A percentile compares a stretch with the other conserved stretches of the same genome.
Conservation (phyloP, 2,329 filamentous ascomycete genomes). For the Penicillium sp. region DNA sequence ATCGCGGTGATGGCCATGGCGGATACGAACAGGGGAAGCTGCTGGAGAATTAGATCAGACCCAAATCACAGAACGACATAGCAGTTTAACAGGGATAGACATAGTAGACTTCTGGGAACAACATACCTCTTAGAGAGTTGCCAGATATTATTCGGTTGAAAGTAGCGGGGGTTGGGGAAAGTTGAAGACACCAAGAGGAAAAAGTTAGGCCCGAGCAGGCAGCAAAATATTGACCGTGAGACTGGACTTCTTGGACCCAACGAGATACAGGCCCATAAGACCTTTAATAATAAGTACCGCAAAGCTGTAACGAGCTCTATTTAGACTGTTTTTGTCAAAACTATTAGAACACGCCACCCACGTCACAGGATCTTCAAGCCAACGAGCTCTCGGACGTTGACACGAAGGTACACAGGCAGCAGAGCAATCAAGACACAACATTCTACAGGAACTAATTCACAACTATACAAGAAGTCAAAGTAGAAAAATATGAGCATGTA, state of each 20-base stretch:
- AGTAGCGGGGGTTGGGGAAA: background rate
- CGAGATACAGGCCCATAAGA: background rate
- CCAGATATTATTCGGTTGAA: background rate
- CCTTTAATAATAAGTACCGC: background rate
- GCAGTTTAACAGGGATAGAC: background rate
- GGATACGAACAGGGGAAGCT: background rate
- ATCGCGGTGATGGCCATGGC: conserved; percentile 18
- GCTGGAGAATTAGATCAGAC: background rate
- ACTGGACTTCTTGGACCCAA: background rate
- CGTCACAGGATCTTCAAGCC: conserved; percentile 9
- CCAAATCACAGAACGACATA: no score
- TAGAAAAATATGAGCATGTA: conserved; percentile 10
- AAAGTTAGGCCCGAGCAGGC: conserved; percentile 10
- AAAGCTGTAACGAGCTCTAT: no score
- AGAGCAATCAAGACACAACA: no score
- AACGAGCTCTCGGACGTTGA: background rate
- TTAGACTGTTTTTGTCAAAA: no score
- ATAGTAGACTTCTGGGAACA: background rate
- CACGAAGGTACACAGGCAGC: no score
- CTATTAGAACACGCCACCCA: conserved; percentile 10
- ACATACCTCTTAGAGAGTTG: background rate
- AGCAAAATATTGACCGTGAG: conserved; percentile 6
- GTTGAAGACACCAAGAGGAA: background rate
- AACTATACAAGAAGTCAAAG: background rate
- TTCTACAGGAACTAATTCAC: no score